These are phyloP conservation scores for Trichomonas gallinae DNA, from an alignment of 208 protist species.

Conservation along the genomic window DNA sequence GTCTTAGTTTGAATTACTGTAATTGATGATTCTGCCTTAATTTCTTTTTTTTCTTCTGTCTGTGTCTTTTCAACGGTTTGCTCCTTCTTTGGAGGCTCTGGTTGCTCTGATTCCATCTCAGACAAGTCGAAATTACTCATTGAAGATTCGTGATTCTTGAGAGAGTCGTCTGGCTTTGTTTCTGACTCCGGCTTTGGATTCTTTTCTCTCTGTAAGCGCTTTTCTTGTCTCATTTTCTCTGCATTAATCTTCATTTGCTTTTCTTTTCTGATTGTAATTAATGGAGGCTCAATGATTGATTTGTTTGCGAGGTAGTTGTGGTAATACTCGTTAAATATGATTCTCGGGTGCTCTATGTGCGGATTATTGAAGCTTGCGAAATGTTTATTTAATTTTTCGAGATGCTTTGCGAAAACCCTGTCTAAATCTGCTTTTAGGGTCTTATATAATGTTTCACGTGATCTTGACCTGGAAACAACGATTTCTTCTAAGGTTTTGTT, in stretches of 20 bases:
- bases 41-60: too few species aligned
- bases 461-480: not conserved
- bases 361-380: not conserved
- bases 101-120: too few species aligned
- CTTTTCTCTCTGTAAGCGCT: not conserved
- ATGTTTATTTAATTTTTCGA: not conserved
- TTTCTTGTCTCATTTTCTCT: not conserved
- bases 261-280: not conserved
- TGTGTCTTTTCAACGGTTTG: too few species aligned
- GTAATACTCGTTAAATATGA: not conserved
- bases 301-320: not conserved
- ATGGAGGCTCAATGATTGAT: not conserved
- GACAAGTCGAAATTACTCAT: too few species aligned
- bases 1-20: too few species aligned
- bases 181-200: too few species aligned
- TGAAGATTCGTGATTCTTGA: too few species aligned
- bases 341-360: not conserved
- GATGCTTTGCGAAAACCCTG: not conserved
- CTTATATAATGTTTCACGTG: not conserved
- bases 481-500: not conserved
- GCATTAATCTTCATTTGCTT: not conserved
- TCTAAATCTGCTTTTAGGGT: not conserved
- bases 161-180: too few species aligned
- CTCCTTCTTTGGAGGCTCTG: too few species aligned
- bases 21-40: too few species aligned